Conservation (phyloP, 306 rosid species). For the Spatholobus suberectus region DNA sequence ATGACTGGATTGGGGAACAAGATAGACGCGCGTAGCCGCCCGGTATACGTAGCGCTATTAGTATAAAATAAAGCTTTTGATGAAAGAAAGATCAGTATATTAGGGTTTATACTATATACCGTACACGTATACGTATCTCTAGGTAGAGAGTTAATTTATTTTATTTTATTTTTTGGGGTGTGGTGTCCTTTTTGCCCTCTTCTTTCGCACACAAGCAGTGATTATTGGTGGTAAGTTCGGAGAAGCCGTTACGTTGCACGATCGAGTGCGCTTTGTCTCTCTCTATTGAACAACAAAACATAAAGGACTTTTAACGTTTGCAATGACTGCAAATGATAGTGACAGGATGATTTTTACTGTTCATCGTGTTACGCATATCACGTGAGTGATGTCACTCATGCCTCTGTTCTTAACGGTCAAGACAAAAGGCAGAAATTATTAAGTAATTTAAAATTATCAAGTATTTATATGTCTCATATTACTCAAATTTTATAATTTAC, state of each 20-base stretch:
- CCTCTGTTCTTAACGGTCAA: neutral
- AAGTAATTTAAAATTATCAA: no score
- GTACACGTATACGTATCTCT: neutral
- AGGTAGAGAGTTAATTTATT: no score
- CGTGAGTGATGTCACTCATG: no score
- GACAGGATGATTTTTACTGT: neutral
- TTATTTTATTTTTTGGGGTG: no score
- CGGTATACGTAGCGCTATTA: constrained; percentile 4
- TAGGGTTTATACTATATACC: neutral
- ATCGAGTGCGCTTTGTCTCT: neutral
- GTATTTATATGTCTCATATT: no score
- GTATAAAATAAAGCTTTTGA: neutral
- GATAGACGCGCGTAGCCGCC: constrained; percentile 41
- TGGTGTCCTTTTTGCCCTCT: neutral
- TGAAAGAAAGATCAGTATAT: neutral
- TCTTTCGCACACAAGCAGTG: neutral
- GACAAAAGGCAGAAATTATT: no score
- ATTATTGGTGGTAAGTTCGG: neutral
- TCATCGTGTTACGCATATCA: neutral
- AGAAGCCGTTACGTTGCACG: constrained; percentile 42
- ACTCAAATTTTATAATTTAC: no score
- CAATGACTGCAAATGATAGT: neutral
- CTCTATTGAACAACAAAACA: no score
- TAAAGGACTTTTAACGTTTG: neutral
- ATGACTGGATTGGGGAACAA: constrained; percentile 8